These are phyloP conservation scores for Aspergillus quadricinctus DNA, from an alignment of 2,329 filamentous ascomycete species.

Conservation along the genomic window DNA sequence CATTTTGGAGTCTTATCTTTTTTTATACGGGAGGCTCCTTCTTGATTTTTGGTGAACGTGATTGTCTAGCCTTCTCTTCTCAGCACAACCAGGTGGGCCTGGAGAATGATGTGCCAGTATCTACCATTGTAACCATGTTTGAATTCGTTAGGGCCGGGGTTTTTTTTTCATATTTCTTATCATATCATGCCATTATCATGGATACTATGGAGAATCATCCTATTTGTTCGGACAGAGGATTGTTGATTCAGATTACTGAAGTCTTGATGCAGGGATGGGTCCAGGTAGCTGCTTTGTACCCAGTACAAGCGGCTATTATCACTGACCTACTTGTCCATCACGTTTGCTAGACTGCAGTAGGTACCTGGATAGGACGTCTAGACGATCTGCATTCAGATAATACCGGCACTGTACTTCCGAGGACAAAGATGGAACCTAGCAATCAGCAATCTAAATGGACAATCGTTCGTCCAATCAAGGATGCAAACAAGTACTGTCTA, in stretches of 20 bases:
- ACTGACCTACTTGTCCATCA: not conserved
- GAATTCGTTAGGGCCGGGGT: not conserved
- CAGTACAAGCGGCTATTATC: not conserved
- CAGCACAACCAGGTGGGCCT: not conserved
- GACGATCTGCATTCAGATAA: not conserved
- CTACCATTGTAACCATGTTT: not conserved
- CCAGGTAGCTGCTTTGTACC: not conserved
- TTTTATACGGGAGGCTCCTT: not conserved
- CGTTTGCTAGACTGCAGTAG: not conserved
- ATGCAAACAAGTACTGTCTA: not conserved
- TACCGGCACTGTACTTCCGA: not conserved
- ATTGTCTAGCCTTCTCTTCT: not conserved
- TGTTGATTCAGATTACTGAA: not conserved
- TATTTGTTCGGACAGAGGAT: not conserved
- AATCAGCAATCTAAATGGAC: not conserved
- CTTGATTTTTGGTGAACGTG: not conserved
- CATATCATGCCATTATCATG: not conserved
- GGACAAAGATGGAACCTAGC: not conserved
- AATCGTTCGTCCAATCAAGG: not conserved
- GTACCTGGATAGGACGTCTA: not conserved
- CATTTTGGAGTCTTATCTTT: slow-evolving; percentile 4
- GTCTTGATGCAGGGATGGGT: not conserved
- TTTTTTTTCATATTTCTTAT: not conserved
- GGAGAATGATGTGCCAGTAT: not conserved
- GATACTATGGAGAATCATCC: not conserved